Evolutionary conservation across 2,329 filamentous ascomycete genomes (phyloP).

Genomic region (Beauveria medogensis): DNA sequence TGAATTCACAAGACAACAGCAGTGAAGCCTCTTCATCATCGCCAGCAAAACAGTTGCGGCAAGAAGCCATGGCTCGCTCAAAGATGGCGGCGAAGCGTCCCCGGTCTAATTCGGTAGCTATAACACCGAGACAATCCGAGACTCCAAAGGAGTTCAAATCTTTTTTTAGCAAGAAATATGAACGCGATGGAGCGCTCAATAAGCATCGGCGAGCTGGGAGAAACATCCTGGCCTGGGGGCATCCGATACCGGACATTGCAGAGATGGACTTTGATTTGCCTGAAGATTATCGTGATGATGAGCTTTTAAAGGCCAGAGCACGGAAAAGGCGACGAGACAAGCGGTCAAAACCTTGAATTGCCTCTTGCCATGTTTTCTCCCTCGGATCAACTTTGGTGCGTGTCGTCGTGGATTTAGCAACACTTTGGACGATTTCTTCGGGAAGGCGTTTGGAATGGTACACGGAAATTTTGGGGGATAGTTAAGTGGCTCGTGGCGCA

Average conservation of each 20-base stretch:
- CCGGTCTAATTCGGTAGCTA: constrained; percentile 23
- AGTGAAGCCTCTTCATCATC: constrained; percentile 30
- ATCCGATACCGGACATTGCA: constrained; percentile 64
- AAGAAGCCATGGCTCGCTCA: constrained; percentile 56
- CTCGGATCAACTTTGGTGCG: background rate
- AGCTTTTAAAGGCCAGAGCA: constrained; percentile 49
- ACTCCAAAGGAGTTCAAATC: constrained; percentile 64
- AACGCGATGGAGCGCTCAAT: constrained; percentile 72
- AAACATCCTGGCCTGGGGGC: constrained; percentile 71
- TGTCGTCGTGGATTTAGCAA: background rate
- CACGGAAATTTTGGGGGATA: background rate
- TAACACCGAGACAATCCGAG: constrained; percentile 26
- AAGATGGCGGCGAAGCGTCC: constrained; percentile 27
- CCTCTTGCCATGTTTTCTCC: background rate
- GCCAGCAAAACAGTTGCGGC: constrained; percentile 62
- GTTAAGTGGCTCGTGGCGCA: background rate
- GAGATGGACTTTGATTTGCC: constrained; percentile 71
- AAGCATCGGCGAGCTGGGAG: constrained; percentile 61
- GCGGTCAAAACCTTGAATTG: constrained; percentile 38
- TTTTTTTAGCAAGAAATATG: constrained; percentile 74
- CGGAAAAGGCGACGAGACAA: constrained; percentile 54
- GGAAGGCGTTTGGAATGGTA: constrained; percentile 9
- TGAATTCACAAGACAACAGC: constrained; percentile 49
- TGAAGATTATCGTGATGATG: constrained; percentile 50
- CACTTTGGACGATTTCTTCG: background rate